phyloP scores from a whole-genome alignment of 352 stramenopile species.

The Phytopythium litorale region DNA sequence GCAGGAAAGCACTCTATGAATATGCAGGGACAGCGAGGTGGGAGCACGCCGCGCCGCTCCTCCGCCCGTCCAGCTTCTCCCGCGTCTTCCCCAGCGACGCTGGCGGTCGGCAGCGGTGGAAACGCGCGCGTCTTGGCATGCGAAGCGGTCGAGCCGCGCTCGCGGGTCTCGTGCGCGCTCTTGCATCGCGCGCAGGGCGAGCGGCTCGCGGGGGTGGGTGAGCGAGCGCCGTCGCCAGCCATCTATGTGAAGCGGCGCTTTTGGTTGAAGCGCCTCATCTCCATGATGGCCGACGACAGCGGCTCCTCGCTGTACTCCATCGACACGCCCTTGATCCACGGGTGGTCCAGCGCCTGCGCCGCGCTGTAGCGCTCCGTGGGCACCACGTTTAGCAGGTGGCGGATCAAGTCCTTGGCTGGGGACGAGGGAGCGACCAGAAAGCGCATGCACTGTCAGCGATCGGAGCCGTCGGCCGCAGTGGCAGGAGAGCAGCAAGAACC shows the following conservation, averaged over 20 bases:
- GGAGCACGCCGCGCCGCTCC: background rate
- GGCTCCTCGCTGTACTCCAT: slow-evolving; percentile 73
- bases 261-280: slow-evolving; percentile 90
- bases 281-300: slow-evolving; percentile 75
- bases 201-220: background rate
- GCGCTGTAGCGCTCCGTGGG: slow-evolving; percentile 71
- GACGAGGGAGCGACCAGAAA: slow-evolving; percentile 5
- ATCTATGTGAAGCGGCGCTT: slow-evolving; percentile 82
- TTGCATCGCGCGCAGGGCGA: background rate
- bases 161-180: background rate
- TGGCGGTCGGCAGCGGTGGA: background rate
- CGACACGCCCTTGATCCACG: slow-evolving; percentile 80
- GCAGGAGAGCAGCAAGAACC: background rate
- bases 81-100: background rate
- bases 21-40: background rate
- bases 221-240: background rate
- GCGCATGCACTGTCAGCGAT: slow-evolving; percentile 3
- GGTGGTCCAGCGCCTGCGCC: slow-evolving; percentile 64
- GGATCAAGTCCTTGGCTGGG: slow-evolving; percentile 79
- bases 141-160: background rate
- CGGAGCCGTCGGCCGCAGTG: background rate
- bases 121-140: background rate
- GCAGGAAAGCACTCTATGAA: slow-evolving; percentile 6
- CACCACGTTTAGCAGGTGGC: slow-evolving; percentile 70
- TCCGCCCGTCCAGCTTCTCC: background rate